Base-by-base conservation (phyloP, 2,329 filamentous ascomycete genomes). In the Neopestalotiopsis clavispora region DNA sequence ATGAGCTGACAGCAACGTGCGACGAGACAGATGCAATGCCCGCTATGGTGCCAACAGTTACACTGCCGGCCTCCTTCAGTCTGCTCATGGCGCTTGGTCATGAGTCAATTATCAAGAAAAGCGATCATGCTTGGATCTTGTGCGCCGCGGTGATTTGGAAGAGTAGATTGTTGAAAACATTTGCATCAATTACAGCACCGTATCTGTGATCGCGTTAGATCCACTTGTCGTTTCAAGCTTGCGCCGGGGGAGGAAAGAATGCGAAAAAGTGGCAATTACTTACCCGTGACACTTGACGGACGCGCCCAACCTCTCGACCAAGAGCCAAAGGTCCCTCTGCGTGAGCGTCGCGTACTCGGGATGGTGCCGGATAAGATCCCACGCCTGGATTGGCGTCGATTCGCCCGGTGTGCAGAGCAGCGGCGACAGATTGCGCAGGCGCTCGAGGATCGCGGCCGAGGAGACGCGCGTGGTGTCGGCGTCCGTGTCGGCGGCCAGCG, bases 361-460 rank as follows among this genome's bases (percentile, higher is more conserved):
- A 23, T 65, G n/a, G 13, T 34, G 40, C 28, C 62, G 62, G 3
- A 65, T 28, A 1, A 65, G 40, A 40, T 65, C 62, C 62, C 62
- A 65, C 12, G 40, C n/a, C 62, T 65, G 62, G 1, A 65, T 65
- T 0, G 62, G 62, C 40, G 62, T 65, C 42, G 62, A 42, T 38
- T 65, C 62, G 40, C 62, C 62, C 4, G 38, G 20, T 20, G 62
- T 42, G 13, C 62, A 65, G 20, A 65, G 20, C 3, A 65, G 62
- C 40, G 62, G 62, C 28, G 62, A 65, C 40, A 65, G 40, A 10
- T 45, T 49, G 38, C 62, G 62, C 17, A 65, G 7, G 40, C 62
- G 62, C 5, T 65, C 62, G 4, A 65, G 62, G n/a, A 65, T 65
- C 10, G 40, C 62, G 34, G 62, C 62, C 32, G 62, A 65, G 32